phyloP scores from a whole-genome alignment of 2,329 filamentous ascomycete species.

The Mycocentrospora acerina region DNA sequence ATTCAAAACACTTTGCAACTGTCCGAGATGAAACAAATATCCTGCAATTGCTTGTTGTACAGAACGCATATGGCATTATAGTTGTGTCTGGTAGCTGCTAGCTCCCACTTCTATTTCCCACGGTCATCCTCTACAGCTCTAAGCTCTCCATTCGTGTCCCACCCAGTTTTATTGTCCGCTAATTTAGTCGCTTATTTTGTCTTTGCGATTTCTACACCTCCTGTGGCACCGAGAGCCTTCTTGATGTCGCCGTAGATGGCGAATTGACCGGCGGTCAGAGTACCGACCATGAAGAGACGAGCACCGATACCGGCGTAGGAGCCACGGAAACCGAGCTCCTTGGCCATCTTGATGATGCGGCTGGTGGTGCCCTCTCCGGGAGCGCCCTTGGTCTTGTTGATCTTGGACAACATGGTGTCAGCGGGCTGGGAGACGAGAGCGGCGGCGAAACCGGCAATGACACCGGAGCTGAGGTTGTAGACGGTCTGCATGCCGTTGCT shows the following conservation, averaged over 20 bases:
- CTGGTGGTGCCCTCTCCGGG: conserved; percentile 81
- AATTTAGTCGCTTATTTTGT: conserved; percentile 26
- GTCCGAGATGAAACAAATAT: no score
- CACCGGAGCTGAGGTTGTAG: conserved; percentile 82
- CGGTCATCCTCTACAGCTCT: no score
- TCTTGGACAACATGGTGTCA: conserved; percentile 92
- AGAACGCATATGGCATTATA: no score
- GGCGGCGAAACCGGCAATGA: conserved; percentile 84
- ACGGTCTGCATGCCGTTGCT: conserved; percentile 71
- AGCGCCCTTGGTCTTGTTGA: conserved; percentile 90
- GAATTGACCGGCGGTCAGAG: conserved; percentile 66
- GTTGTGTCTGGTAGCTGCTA: no score
- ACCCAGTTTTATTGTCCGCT: no score
- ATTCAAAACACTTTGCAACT: no score
- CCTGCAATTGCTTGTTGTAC: no score
- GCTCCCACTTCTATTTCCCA: no score
- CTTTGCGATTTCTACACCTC: conserved; percentile 53
- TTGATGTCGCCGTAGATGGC: conserved; percentile 81
- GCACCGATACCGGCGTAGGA: conserved; percentile 81
- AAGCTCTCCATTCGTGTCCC: no score
- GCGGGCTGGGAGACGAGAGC: conserved; percentile 86
- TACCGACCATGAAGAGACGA: conserved; percentile 69
- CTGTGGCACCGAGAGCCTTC: conserved; percentile 67
- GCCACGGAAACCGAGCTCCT: conserved; percentile 78
- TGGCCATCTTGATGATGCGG: conserved; percentile 84